Base-by-base conservation (phyloP, 179 eudicot species). In the Spergularia azorica region DNA sequence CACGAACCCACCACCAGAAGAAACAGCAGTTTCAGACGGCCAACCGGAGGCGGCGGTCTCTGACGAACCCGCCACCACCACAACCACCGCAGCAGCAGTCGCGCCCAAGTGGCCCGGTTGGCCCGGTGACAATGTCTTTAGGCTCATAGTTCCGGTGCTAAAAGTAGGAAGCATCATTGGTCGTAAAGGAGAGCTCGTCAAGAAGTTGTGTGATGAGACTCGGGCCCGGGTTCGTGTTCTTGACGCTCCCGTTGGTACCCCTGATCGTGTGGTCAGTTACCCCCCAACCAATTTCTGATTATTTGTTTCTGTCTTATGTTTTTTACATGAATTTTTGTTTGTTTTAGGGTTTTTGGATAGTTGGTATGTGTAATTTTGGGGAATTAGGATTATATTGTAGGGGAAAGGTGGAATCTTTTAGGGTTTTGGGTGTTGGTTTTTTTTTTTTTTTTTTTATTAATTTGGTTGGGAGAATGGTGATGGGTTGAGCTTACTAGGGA, bases 141-240 rank as follows among this genome's bases (percentile, higher is more conserved):
- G 97, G 68, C 48, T 92, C 20, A 82, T 90, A 4, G 90, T 92
- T 16, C 97, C 97, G 0, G 93, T 86, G 14, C 66, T 82, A 56
- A 90, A 89, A 72, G 97, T 92, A 2, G 98, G 97, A 0, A 78
- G 91, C 78, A 89, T 93, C 7, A 93, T 93, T 59, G 98, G 98
- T 10, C 91, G 98, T 9, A 93, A 92, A 79, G 98, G 98, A 1
- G 98, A 93, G 50, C 86, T 89, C 6, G 83, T 93, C 32, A 93
- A 88, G 92, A 93, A 90, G 79, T 77, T 92, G 73, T 88, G 89
- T 67, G 98, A 93, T 62, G 93, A 92, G 74, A 90, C 97, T 4
- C 73, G 84, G 2, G 98, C 98, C 16, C 85, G 90, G 11, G 74
- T 93, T 81, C 89, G 95, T 9, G 85, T 93, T 9, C 98, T 93